These are phyloP conservation scores for Nepenthes gracilis DNA, from an alignment of 148 eudicot genomes.

Conservation along the genomic window DNA sequence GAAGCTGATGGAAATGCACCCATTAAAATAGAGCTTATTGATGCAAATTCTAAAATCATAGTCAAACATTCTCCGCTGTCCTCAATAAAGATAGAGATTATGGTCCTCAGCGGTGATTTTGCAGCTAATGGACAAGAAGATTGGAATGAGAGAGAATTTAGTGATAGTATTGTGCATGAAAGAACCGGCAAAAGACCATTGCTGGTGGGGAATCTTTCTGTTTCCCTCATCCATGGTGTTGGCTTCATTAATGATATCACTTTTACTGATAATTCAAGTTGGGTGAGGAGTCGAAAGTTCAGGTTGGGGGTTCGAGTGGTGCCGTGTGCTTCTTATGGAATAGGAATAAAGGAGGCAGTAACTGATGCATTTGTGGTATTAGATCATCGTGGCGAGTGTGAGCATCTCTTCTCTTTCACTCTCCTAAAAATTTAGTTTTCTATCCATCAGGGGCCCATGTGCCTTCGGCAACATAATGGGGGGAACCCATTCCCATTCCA, in stretches of 20 bases:
- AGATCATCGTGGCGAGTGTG: conserved; percentile 94
- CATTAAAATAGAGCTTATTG: conserved; percentile 39
- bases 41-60: conserved; percentile 25
- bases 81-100: conserved; percentile 39
- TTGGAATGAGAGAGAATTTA: conserved; percentile 49
- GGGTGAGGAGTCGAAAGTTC: conserved; percentile 70
- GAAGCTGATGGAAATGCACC: conserved; percentile 27
- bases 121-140: conserved; percentile 34
- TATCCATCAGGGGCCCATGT: not conserved
- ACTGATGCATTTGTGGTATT: conserved; percentile 64
- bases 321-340: conserved; percentile 17
- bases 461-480: too few species aligned
- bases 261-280: conserved; percentile 82
- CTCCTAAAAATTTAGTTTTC: not conserved
- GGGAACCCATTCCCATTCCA: too few species aligned
- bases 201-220: conserved; percentile 26
- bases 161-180: conserved; percentile 21
- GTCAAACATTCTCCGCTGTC: conserved; percentile 34
- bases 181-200: conserved; percentile 83
- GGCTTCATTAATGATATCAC: conserved; percentile 31
- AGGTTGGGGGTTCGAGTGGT: conserved; percentile 48
- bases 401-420: conserved; percentile 12
- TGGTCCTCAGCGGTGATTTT: conserved; percentile 60
- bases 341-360: conserved; percentile 51
- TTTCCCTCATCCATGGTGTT: conserved; percentile 43